Base-by-base conservation (phyloP, 345 rosid genomes). In the Trapa incisa region DNA sequence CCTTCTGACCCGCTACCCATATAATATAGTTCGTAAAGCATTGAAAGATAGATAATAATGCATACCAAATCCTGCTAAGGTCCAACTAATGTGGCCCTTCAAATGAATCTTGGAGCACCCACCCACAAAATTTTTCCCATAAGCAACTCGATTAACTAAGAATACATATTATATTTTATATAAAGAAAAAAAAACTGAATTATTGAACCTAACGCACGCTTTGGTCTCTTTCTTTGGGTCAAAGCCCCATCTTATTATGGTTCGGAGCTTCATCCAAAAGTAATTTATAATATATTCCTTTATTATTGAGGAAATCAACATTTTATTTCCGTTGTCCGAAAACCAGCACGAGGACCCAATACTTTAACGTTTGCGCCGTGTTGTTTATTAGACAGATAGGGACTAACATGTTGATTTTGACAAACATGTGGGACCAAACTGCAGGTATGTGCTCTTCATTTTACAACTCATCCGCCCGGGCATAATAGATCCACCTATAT, bases 51-150 rank as follows among this genome's bases (percentile, higher is more conserved):
- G 63, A 33, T 58, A 29, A 37, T 38, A 33, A 45, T 43, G 29
- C 6, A 14, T 57, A 10, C 64, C 61, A 37, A 47, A 39, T 64
- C 73, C 61, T 53, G 17, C 68, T 52, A 52, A 13, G 12, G 2
- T 41, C 64, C 65, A 41, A 36, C 65, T 71, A 68, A 65, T 54
- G 62, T 71, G 73, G 50, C 92, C 79, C 81, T 86, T 86, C 73
- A 80, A 64, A 22, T 69, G 81, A 84, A 81, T 82, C 85, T 82
- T 73, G 87, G 86, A 90, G 78, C 78, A 70, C 47, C 73, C 73
- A 71, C 47, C 73, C 73, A 71, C 47, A 71, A 68, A 35, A 33
- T 37, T 36, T 32, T 65, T 37, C 36, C 36, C 14, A 42, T 41
- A 65, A 65, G 22, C 38, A 39, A 63, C 1, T 15, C 4, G 38